Evolutionary conservation across 2,329 filamentous ascomycete genomes (phyloP).

Genomic region (Aaosphaeria pasadenensis): DNA sequence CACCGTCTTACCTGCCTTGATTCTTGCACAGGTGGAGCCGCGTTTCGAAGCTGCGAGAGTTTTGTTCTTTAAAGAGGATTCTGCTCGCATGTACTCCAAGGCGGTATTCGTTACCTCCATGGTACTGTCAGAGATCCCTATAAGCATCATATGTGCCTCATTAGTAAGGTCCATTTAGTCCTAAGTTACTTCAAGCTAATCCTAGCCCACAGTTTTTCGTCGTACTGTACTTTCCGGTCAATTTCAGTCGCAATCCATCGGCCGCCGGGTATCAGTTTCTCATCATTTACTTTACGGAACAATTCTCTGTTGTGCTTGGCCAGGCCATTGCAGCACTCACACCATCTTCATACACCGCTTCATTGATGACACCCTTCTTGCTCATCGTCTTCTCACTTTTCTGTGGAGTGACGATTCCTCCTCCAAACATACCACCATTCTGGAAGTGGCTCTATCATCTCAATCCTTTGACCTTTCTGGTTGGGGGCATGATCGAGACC

Average conservation of each 20-base stretch:
- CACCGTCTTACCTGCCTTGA: constrained; percentile 77
- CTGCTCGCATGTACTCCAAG: constrained; percentile 81
- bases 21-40: constrained; percentile 79
- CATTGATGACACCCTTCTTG: constrained; percentile 77
- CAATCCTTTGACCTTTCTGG: constrained; percentile 78
- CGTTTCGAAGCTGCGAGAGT: constrained; percentile 78
- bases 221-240: constrained; percentile 80
- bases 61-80: constrained; percentile 82
- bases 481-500: constrained; percentile 75
- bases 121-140: constrained; percentile 79
- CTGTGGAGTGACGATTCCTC: constrained; percentile 82
- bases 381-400: constrained; percentile 82
- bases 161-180: constrained; percentile 8
- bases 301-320: constrained; percentile 78
- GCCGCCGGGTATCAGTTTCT: constrained; percentile 85
- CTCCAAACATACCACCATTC: constrained; percentile 72
- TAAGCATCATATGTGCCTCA: constrained; percentile 78
- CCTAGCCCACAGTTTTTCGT: constrained; percentile 62
- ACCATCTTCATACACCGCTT: constrained; percentile 73
- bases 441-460: constrained; percentile 85
- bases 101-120: constrained; percentile 75
- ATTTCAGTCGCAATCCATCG: constrained; percentile 60
- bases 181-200: no score
- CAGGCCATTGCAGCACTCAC: constrained; percentile 73
- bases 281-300: constrained; percentile 76